Conservation (phyloP, 2,329 filamentous ascomycete genomes). For the Cladorrhinum sp. region DNA sequence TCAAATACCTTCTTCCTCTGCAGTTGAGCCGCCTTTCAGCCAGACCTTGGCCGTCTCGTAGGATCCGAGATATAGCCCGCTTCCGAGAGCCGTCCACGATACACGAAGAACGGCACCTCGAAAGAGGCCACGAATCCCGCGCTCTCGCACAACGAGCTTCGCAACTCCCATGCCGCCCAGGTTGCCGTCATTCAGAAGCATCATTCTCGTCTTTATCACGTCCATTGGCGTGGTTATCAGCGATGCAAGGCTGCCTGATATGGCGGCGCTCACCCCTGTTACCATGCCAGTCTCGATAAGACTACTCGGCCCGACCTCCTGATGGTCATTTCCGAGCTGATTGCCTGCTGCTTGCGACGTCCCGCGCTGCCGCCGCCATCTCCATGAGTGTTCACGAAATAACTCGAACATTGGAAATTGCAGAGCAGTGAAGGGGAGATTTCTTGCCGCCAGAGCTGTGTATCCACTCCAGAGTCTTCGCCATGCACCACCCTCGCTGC, state of each 20-base stretch:
- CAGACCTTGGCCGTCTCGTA: constrained; percentile 78
- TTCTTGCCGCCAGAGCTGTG: constrained; percentile 74
- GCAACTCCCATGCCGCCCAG: constrained; percentile 55
- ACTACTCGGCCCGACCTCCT: not conserved
- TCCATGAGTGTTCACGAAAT: constrained; percentile 55
- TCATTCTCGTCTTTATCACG: constrained; percentile 85
- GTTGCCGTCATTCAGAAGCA: constrained; percentile 53
- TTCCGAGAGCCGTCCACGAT: constrained; percentile 78
- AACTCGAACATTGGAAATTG: constrained; percentile 87
- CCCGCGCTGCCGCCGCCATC: constrained; percentile 32
- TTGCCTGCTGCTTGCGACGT: constrained; percentile 25
- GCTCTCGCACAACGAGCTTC: constrained; percentile 60
- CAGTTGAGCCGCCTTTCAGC: constrained; percentile 39
- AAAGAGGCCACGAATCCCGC: constrained; percentile 72
- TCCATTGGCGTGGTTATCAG: constrained; percentile 85
- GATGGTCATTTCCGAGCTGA: constrained; percentile 18
- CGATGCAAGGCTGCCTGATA: constrained; percentile 71
- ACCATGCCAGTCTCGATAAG: constrained; percentile 66
- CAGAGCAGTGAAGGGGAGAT: constrained; percentile 81
- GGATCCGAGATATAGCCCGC: constrained; percentile 79
- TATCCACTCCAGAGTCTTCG: constrained; percentile 69
- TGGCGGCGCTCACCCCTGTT: constrained; percentile 70
- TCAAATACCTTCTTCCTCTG: not conserved
- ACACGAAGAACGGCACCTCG: constrained; percentile 70
- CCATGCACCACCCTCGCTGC: constrained; percentile 50